Evolutionary conservation across 257 asterid species (phyloP).

Genomic region (Nyctanthes arbortristis): DNA sequence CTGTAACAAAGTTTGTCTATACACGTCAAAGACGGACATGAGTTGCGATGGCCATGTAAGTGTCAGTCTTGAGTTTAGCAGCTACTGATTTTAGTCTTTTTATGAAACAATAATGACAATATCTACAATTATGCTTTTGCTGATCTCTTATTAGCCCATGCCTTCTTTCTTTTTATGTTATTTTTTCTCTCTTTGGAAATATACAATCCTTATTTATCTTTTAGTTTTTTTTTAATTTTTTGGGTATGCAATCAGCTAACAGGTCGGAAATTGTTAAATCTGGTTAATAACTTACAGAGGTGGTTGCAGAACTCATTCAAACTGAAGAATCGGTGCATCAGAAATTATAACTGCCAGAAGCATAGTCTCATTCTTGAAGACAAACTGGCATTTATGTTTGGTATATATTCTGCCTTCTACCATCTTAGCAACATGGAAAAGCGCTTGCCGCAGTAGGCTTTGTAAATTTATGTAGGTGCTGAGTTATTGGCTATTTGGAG

Average conservation of each 20-base stretch:
- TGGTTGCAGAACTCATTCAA: conserved; percentile 4
- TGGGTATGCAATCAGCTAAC: conserved; percentile 13
- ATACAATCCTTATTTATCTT: not conserved
- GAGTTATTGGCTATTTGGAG: not conserved
- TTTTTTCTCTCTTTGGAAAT: not conserved
- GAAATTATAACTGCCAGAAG: not conserved
- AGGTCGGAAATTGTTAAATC: not conserved
- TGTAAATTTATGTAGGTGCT: not conserved
- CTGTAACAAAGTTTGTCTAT: conserved; percentile 51
- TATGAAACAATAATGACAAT: not conserved
- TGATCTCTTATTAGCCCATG: not conserved
- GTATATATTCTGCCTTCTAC: not conserved
- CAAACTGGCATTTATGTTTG: not conserved
- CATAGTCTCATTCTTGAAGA: not conserved
- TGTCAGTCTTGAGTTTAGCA: not conserved
- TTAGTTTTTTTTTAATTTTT: conserved; percentile 5
- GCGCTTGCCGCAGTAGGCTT: conserved; percentile 7
- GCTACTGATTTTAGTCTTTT: not conserved
- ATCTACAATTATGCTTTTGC: not conserved
- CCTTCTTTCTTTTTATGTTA: no score
- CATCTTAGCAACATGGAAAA: not conserved
- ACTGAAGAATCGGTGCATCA: not conserved
- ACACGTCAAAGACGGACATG: conserved; percentile 56
- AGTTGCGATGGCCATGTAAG: conserved; percentile 28
- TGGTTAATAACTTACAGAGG: not conserved